These are phyloP conservation scores for Penicillium sp. DNA, from an alignment of 2,329 filamentous ascomycete species.

Conservation along the genomic window DNA sequence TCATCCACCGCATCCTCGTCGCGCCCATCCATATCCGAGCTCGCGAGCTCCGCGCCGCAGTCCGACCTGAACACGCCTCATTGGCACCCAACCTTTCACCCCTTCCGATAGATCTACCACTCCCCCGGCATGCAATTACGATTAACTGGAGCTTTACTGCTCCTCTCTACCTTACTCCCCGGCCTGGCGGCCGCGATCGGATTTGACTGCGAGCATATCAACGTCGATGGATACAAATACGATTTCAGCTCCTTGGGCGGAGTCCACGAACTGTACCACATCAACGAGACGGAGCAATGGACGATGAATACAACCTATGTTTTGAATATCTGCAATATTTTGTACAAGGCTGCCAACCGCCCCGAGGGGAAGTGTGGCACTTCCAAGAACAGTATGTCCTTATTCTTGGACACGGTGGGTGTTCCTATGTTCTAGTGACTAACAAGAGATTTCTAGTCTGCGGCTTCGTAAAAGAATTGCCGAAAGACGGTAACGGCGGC, in stretches of 20 bases:
- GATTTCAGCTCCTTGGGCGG: slow-evolving; percentile 38
- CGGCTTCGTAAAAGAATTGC: slow-evolving; percentile 59
- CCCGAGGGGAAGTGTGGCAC: slow-evolving; percentile 30
- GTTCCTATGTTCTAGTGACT: neutral
- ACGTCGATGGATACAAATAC: slow-evolving; percentile 36
- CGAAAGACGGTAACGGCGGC: slow-evolving; percentile 46
- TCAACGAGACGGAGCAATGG: slow-evolving; percentile 25
- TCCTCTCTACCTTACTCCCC: slow-evolving; percentile 28
- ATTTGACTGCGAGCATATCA: slow-evolving; percentile 40
- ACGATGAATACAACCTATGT: slow-evolving; percentile 37
- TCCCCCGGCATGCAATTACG: slow-evolving; percentile 33
- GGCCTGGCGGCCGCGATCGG: slow-evolving; percentile 28
- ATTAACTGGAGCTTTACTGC: slow-evolving; percentile 19
- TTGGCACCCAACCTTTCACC: neutral
- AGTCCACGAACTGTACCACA: slow-evolving; percentile 35
- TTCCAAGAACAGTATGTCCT: slow-evolving; percentile 34
- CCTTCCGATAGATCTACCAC: neutral
- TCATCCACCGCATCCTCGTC: neutral
- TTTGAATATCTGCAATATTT: slow-evolving; percentile 34
- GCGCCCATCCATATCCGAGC: slow-evolving; percentile 5
- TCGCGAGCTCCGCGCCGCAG: slow-evolving; percentile 4
- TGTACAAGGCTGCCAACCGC: slow-evolving; percentile 27
- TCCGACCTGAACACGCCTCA: neutral
- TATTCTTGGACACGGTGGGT: neutral
- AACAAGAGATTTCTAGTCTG: slow-evolving; percentile 55